phyloP scores from a whole-genome alignment of 2,329 filamentous ascomycete species.

The Pseudogymnoascus sp. region DNA sequence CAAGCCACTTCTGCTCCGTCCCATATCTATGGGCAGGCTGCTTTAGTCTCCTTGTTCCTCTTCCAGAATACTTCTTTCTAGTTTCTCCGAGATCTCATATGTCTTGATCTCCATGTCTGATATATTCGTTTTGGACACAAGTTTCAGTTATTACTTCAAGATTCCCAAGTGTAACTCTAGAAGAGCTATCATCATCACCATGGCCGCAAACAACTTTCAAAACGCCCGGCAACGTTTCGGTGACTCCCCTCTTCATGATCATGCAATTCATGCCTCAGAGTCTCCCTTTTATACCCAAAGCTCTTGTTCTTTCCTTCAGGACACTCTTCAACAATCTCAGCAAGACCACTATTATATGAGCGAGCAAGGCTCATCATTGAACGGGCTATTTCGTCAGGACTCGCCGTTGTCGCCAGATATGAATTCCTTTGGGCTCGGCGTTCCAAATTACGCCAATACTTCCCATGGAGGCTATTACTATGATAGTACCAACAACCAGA shows the following conservation, averaged over 20 bases:
- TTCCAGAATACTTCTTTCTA: conserved; percentile 4
- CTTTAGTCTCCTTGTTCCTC: conserved; percentile 5
- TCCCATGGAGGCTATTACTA: not conserved
- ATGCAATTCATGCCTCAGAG: not conserved
- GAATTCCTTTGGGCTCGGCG: not conserved
- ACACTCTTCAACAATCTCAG: not conserved
- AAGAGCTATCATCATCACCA: not conserved
- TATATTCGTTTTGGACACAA: conserved; percentile 3
- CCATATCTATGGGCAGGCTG: not conserved
- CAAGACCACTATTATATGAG: not conserved
- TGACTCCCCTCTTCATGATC: conserved; percentile 4
- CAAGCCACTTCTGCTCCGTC: not conserved
- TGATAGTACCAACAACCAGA: not conserved
- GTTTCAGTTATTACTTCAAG: conserved; percentile 5
- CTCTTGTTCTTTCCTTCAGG: conserved; percentile 2
- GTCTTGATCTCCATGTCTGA: conserved; percentile 5
- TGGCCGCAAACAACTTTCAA: conserved; percentile 6
- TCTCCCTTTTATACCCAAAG: conserved; percentile 2
- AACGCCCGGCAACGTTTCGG: conserved; percentile 1
- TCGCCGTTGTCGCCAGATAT: conserved; percentile 1
- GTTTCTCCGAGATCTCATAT: conserved; percentile 7
- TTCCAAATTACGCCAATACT: not conserved
- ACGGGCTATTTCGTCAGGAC: not conserved
- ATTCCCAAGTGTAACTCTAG: conserved; percentile 6
- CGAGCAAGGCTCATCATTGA: not conserved